phyloP scores from a whole-genome alignment of 2,329 filamentous ascomycete genomes.

The Monosporascus sp. region DNA sequence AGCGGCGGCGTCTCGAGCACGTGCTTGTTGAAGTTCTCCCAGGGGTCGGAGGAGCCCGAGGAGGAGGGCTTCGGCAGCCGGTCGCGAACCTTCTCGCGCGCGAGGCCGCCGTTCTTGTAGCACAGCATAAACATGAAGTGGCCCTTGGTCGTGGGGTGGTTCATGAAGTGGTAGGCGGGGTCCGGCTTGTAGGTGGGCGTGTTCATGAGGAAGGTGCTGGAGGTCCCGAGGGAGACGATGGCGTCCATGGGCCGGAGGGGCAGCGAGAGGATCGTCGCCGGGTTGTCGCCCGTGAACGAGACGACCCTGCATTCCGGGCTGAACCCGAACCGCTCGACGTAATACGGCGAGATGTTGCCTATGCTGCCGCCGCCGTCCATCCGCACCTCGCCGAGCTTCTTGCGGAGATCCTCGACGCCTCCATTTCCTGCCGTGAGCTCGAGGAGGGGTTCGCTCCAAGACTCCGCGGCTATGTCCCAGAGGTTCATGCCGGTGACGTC shows the following conservation, averaged over 20 bases:
- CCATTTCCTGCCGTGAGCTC: constrained; percentile 63
- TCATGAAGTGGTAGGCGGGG: constrained; percentile 94
- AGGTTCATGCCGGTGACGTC: constrained; percentile 97
- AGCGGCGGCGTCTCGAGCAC: constrained; percentile 66
- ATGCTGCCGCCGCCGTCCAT: constrained; percentile 76
- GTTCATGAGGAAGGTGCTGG: constrained; percentile 95
- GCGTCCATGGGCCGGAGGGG: constrained; percentile 84
- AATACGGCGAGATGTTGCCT: constrained; percentile 73
- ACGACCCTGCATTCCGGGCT: constrained; percentile 66
- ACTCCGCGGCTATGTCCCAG: constrained; percentile 75
- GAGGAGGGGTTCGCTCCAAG: constrained; percentile 72
- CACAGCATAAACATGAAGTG: constrained; percentile 99
- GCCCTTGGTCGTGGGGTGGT: constrained; percentile 84
- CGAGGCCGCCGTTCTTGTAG: constrained; percentile 96
- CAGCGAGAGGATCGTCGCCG: constrained; percentile 85
- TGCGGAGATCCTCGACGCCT: constrained; percentile 57
- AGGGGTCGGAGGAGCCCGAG: constrained; percentile 52
- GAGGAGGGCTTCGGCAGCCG: constrained; percentile 55
- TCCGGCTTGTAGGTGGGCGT: constrained; percentile 88
- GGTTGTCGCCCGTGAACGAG: constrained; percentile 94
- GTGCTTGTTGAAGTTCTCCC: constrained; percentile 74
- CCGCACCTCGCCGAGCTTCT: constrained; percentile 75
- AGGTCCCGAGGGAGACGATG: constrained; percentile 91
- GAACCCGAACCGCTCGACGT: constrained; percentile 74
- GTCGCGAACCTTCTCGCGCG: constrained; percentile 85